phyloP scores from a whole-genome alignment of 345 rosid genomes.

The Gossypioides kirkii region DNA sequence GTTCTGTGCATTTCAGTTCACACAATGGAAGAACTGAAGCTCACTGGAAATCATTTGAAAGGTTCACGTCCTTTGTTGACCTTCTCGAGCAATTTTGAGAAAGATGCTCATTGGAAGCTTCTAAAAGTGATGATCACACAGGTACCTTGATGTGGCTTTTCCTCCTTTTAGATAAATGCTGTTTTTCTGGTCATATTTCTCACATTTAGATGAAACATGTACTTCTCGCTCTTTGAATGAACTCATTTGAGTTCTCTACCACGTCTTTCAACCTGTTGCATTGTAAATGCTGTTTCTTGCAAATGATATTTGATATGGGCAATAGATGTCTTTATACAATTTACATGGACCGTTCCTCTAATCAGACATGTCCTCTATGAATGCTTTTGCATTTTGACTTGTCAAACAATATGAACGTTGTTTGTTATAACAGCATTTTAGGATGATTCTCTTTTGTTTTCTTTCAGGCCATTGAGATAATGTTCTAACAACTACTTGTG shows the following conservation, averaged over 20 bases:
- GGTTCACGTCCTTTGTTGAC: constrained; percentile 86
- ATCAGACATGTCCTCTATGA: background rate
- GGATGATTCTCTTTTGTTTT: background rate
- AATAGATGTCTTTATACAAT: background rate
- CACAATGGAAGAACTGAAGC: constrained; percentile 95
- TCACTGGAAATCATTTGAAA: constrained; percentile 89
- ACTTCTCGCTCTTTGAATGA: background rate
- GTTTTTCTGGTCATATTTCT: background rate
- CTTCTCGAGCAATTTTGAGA: constrained; percentile 78
- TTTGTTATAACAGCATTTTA: background rate
- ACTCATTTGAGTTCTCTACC: background rate
- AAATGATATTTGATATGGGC: background rate
- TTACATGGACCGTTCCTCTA: background rate
- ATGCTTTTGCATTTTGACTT: background rate
- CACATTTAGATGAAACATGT: background rate
- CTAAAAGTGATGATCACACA: constrained; percentile 81
- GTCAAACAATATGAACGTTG: background rate
- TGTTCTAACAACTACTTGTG: background rate
- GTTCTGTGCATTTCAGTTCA: constrained; percentile 48
- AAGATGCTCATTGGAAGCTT: constrained; percentile 86
- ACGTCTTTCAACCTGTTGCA: background rate
- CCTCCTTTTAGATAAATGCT: background rate
- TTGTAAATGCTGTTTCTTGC: background rate
- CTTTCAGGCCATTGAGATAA: background rate
- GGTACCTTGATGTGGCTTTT: constrained; percentile 29